Conservation (phyloP, 78 protist species). For the Dictyostelium brefeldianum region DNA sequence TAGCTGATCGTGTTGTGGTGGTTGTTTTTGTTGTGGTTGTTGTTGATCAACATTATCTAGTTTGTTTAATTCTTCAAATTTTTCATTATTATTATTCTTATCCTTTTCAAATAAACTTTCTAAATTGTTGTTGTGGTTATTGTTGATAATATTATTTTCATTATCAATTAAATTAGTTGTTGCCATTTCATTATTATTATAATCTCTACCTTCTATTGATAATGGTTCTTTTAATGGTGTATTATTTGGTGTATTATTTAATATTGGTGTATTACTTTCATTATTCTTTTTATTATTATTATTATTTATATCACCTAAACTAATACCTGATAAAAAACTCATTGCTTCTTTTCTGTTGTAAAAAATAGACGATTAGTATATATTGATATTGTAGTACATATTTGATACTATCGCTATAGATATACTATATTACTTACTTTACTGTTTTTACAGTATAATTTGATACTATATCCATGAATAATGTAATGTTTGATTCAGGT, state of each 20-base stretch:
- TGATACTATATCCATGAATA: slow-evolving; percentile 16
- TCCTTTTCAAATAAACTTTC: neutral
- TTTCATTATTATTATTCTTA: neutral
- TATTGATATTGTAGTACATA: neutral
- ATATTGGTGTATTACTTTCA: neutral
- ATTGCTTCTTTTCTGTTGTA: slow-evolving; percentile 69
- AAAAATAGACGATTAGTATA: neutral
- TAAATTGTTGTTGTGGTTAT: neutral
- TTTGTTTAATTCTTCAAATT: neutral
- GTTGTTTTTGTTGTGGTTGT: neutral
- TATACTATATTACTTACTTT: slow-evolving; percentile 15
- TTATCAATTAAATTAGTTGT: neutral
- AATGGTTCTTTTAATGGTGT: slow-evolving; percentile 16
- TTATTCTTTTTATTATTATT: neutral
- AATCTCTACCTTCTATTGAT: neutral
- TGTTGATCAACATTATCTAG: neutral
- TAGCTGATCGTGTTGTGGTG: neutral
- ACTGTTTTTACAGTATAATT: neutral
- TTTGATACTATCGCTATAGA: too few relatives aligned
- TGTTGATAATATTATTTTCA: neutral
- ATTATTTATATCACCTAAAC: slow-evolving; percentile 21
- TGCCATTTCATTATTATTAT: neutral
- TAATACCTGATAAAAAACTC: slow-evolving; percentile 58
- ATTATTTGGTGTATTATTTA: neutral
- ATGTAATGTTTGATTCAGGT: slow-evolving; percentile 33